Evolutionary conservation across 257 asterid species (phyloP), one percentile per base, ranked within the genome.

Genomic region (Przewalskia tangutica): DNA sequence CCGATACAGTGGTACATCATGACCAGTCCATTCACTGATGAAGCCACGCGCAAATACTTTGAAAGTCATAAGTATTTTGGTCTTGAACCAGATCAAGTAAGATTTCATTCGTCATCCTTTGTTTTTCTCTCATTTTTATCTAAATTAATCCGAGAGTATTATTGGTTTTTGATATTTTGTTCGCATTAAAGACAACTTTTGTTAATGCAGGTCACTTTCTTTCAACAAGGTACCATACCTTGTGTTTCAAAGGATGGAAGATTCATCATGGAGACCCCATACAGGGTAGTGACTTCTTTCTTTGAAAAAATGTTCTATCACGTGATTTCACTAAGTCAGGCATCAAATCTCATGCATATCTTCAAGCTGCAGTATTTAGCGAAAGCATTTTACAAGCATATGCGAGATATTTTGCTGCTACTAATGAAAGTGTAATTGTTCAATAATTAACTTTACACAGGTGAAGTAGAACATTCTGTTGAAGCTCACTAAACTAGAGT

Each of bases 21-120:
- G 99, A 95, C 99, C 70, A 94, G 99, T 85, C 99, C 99, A 83
- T 94, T 94, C 84, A 95, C 97, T 58, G 98, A 95, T 83, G 97
- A 94, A 84, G 91, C 93, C 82, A 94, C 95, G 56, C 96, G 90
- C 77, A 92, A 91, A 84, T 95, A 89, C 85, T 92, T 95, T 85
- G 98, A 95, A 85, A 89, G 93, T 84, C 97, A 86, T 79, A 95
- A 90, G 88, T 94, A 90, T 89, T 94, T 95, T 91, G 99, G 99
- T 82, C 99, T 95, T 17, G 96, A 92, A 90, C 87, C 92, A 78
- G 97, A 92, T 84, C 99, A 94, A 87, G 99, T 95, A 82, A 88
- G 90, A 85, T 68, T 40, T 81, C 36, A 59, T 51, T 36, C 34
- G 48, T 73, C 38, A n/a, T 51, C 36, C 71, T 55, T 81, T 27